A percentile compares a stretch with the other conserved stretches of the same genome.
Conservation (phyloP, 306 rosid species). For the Lagenaria siceraria region DNA sequence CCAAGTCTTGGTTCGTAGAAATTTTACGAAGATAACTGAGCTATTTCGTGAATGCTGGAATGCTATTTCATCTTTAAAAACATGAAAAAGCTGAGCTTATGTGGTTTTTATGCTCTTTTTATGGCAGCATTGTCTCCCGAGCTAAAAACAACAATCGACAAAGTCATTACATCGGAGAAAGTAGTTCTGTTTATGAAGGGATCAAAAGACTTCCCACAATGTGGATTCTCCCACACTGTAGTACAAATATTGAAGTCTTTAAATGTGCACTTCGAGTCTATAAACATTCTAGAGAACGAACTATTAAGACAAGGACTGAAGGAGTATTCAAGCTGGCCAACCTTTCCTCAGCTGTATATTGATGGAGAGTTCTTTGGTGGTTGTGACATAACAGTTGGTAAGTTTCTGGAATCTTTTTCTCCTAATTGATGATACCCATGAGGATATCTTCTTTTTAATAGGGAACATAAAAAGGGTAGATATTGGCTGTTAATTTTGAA, state of each 20-base stretch:
- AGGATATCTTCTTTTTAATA: not conserved
- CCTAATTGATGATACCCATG: not conserved
- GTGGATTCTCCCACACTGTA: slow-evolving; percentile 90
- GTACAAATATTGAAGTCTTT: slow-evolving; percentile 81
- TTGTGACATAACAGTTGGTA: slow-evolving; percentile 95
- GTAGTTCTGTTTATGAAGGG: slow-evolving; percentile 93
- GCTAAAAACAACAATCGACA: slow-evolving; percentile 78
- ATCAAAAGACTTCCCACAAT: slow-evolving; percentile 80
- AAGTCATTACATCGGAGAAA: slow-evolving; percentile 69
- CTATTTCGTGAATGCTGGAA: not conserved
- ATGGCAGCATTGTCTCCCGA: slow-evolving; percentile 65
- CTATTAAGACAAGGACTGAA: slow-evolving; percentile 69
- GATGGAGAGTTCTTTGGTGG: slow-evolving; percentile 99
- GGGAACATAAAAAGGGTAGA: not conserved
- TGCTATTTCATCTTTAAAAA: not conserved
- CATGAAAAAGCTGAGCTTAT: not conserved
- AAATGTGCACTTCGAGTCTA: slow-evolving; percentile 62
- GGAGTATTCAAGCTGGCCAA: slow-evolving; percentile 88
- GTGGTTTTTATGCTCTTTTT: not conserved
- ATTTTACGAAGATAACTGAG: not conserved
- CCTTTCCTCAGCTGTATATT: slow-evolving; percentile 90
- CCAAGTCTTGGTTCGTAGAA: not conserved
- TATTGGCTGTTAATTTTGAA: not conserved
- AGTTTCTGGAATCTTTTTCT: slow-evolving; percentile 13
- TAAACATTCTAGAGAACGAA: slow-evolving; percentile 72